These are phyloP conservation scores for Euphorbia pulcherrima DNA, from an alignment of 345 rosid genomes.

Conservation along the genomic window DNA sequence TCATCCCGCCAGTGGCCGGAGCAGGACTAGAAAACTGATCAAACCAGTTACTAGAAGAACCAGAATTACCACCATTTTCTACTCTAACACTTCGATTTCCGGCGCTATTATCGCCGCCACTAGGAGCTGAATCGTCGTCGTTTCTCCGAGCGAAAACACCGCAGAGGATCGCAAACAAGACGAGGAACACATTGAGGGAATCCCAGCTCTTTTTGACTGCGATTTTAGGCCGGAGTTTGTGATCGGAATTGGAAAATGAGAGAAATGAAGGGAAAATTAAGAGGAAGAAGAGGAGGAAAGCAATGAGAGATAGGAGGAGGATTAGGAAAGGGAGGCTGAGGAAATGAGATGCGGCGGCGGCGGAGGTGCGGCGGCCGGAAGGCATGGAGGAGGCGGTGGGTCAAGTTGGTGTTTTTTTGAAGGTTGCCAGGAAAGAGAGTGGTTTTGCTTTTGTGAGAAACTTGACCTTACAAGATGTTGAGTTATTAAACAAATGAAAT, in stretches of 20 bases:
- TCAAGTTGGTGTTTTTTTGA: constrained; percentile 22
- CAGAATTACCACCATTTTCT: neutral
- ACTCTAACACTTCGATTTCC: neutral
- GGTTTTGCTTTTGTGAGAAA: neutral
- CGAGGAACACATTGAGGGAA: constrained; percentile 50
- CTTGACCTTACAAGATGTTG: constrained; percentile 4
- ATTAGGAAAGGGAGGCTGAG: constrained; percentile 46
- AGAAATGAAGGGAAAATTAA: constrained; percentile 43
- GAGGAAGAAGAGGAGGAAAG: constrained; percentile 41
- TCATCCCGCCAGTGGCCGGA: constrained; percentile 17
- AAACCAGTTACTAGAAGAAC: constrained; percentile 40
- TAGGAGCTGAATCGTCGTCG: constrained; percentile 40
- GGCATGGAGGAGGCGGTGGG: constrained; percentile 41
- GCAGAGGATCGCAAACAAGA: constrained; percentile 63
- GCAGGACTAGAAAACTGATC: constrained; percentile 30
- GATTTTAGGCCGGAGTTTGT: constrained; percentile 34
- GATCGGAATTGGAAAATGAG: constrained; percentile 33
- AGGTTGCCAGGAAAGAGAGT: constrained; percentile 15
- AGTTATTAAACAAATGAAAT: neutral
- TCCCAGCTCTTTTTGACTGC: constrained; percentile 64
- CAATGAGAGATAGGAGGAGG: constrained; percentile 42
- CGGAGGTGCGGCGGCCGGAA: constrained; percentile 34
- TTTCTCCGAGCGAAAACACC: constrained; percentile 59
- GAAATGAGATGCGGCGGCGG: constrained; percentile 19
- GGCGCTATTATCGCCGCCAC: neutral